Evolutionary conservation across 768 basidiomycete genomes (phyloP), one percentile per base, ranked within the genome.

Genomic region (Rhodotorula graminis): DNA sequence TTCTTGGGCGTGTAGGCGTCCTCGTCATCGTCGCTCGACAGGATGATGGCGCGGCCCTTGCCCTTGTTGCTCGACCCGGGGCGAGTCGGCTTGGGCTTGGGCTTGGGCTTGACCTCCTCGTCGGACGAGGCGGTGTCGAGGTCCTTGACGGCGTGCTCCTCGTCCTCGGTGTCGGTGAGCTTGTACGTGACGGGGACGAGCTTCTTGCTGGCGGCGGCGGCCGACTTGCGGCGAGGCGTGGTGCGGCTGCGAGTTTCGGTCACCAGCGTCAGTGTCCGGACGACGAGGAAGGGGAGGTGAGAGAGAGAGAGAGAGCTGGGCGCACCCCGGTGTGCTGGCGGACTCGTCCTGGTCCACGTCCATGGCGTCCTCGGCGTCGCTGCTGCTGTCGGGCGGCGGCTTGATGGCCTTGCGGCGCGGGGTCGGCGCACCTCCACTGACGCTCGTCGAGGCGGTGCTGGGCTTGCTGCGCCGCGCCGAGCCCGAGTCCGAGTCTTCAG

Each of bases 381-480:
- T 29, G 37, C 49, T 55, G 21, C 10, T 25, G 11, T 2, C 11
- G 8, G 44, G 44, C 25, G 11, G 25, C 27, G 50, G 25, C 37
- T 58, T 25, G 37, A 33, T 4, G 33, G 33, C 33, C 31, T 21
- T 14, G 31, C 31, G 25, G 11, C 31, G 37, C 33, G 16, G 33
- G 31, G 31, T 59, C 33, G 52, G 55, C 55, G 60, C 25, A 21
- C 9, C 44, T 50, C 55, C 67, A 11, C 63, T 37, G 3, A 42
- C 61, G 55, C 68, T 69, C 33, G 68, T 70, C 14, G 64, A 64
- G 2, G 69, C 69, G 3, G 69, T 70, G 50, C 37, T 53, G 27
- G 23, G 49, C 21, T 12, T 18, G 27, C 25, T 21, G 37, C 37
- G 37, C 18, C 25, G 23, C 15, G 11, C 27, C 25, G 40, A 6